Evolutionary conservation across 768 basidiomycete genomes (phyloP).

Genomic region (Tylopilus balloui): DNA sequence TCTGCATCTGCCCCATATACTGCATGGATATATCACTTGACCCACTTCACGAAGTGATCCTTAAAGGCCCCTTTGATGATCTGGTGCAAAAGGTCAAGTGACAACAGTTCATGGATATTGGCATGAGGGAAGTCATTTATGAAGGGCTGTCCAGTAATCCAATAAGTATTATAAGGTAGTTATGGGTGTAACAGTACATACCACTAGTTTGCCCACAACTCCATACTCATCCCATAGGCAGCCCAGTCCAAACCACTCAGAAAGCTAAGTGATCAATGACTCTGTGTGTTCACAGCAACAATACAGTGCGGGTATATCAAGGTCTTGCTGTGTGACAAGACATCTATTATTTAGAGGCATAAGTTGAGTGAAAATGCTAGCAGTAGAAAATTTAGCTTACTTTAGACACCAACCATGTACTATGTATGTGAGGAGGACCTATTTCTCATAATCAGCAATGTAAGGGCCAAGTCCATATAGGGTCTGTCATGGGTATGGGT

Average conservation of each 20-base stretch:
- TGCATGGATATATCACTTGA: not conserved
- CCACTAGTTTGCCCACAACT: not conserved
- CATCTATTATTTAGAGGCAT: not conserved
- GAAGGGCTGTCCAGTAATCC: not conserved
- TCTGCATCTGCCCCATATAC: not conserved
- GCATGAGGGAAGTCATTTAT: not conserved
- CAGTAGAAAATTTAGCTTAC: not conserved
- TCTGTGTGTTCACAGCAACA: not conserved
- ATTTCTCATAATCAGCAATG: not conserved
- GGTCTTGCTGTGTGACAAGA: not conserved
- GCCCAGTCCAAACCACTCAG: not conserved
- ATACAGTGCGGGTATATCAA: not conserved
- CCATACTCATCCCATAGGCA: not conserved
- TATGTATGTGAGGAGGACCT: not conserved
- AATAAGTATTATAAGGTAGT: not conserved
- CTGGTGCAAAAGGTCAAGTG: not conserved
- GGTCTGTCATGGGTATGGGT: too few species aligned
- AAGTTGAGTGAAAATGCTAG: too few species aligned
- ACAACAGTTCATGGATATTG: not conserved
- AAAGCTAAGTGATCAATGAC: not conserved
- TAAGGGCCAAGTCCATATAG: not conserved
- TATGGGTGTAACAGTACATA: not conserved
- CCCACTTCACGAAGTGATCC: not conserved
- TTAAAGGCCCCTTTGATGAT: not conserved
- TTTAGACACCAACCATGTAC: not conserved